Conservation (phyloP, 2,329 filamentous ascomycete genomes). For the Neofusicoccum umdonicola region DNA sequence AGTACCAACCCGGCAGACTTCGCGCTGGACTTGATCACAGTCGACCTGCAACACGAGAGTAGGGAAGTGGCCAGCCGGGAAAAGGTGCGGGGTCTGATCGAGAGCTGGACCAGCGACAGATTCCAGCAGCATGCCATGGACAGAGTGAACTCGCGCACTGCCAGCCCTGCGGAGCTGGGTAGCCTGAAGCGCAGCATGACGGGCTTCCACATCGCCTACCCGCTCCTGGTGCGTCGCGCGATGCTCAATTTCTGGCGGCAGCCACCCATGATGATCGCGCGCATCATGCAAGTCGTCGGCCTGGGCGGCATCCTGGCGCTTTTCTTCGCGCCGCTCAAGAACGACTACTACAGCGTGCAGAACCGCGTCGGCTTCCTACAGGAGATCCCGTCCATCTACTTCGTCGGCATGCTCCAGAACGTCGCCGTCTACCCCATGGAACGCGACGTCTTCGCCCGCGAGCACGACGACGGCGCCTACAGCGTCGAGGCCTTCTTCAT, state of each 20-base stretch:
- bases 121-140: neutral
- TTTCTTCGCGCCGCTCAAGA: slow-evolving; percentile 67
- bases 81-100: slow-evolving; percentile 61
- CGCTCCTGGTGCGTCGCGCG: slow-evolving; percentile 65
- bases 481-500: slow-evolving; percentile 68
- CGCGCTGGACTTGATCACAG: slow-evolving; percentile 71
- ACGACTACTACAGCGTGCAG: slow-evolving; percentile 69
- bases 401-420: slow-evolving; percentile 77
- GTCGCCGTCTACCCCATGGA: slow-evolving; percentile 71
- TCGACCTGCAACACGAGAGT: slow-evolving; percentile 66
- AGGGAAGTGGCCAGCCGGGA: slow-evolving; percentile 62
- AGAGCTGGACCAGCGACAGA: slow-evolving; percentile 49
- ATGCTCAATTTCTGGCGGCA: slow-evolving; percentile 57
- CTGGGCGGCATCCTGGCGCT: slow-evolving; percentile 36
- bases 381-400: slow-evolving; percentile 69
- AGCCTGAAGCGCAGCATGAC: slow-evolving; percentile 64
- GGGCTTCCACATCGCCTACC: slow-evolving; percentile 61
- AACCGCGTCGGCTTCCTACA: slow-evolving; percentile 72
- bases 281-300: slow-evolving; percentile 40
- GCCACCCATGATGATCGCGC: slow-evolving; percentile 34
- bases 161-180: slow-evolving; percentile 68
- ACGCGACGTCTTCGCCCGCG: slow-evolving; percentile 73
- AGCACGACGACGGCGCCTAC: slow-evolving; percentile 72
- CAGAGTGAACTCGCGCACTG: slow-evolving; percentile 22
- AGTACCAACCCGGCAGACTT: slow-evolving; percentile 78